Evolutionary conservation across 179 eudicot species (phyloP), one percentile per base, ranked within the genome.

Genomic region (Spinacia oleracea): DNA sequence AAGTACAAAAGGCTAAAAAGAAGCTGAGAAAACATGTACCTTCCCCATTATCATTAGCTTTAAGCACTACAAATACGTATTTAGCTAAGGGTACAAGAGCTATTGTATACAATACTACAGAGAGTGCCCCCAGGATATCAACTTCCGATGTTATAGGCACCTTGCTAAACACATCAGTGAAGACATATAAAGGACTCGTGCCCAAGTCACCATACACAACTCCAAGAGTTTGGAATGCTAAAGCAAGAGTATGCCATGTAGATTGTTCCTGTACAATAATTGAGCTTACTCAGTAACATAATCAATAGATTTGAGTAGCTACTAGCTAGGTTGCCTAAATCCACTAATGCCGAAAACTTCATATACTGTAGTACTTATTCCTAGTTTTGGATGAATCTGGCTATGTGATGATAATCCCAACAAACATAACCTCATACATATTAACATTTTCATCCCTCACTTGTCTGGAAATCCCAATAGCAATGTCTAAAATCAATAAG

Each of bases 201-300:
- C 99, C 99, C 96, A 96, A 79, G 77, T 96, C 98, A 50, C 99
- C 99, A 81, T 96, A 96, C 25, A 96, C 99, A 45, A 96, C 99
- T 65, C 99, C 99, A 31, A 96, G 96, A 25, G 99, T 96, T 88
- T 96, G 99, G 85, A 93, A 96, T 80, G 98, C 94, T 84, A 96
- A 71, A 5, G 96, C 91, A 76, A 89, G 77, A 74, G 92, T 96
- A 62, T 18, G 79, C 92, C 91, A 93, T 38, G 83, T 55, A 32
- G 97, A 87, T 60, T 75, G 51, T 76, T 93, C 98, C 98, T 91
- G 90, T 62, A 76, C 45, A n/a, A 80, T 31, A 35, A 40, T 69
- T 73, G 21, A 60, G 4, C 40, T 23, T 7, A 68, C 58, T 77
- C 59, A 35, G n/a, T 29, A 50, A 25, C 42, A 70, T 20, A 27